These are phyloP conservation scores for Neoconidiobolus thromboides DNA, from an alignment of 371 early-diverging fungal species.

Conservation along the genomic window DNA sequence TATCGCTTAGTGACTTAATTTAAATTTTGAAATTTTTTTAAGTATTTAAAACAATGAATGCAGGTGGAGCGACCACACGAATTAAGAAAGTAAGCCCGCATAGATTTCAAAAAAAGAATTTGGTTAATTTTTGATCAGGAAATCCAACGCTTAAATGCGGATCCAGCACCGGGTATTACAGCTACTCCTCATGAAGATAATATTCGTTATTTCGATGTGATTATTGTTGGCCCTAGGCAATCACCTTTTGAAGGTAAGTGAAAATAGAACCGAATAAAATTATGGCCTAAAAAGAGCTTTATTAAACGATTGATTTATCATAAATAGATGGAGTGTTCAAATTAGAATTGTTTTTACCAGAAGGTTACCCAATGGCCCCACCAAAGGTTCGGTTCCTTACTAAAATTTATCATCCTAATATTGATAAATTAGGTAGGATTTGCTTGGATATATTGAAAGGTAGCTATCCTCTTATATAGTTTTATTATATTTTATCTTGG, in stretches of 20 bases:
- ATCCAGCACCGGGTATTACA: conserved; percentile 91
- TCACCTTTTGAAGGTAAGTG: conserved; percentile 92
- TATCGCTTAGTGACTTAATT: no score
- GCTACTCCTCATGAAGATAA: conserved; percentile 88
- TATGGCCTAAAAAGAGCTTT: background rate
- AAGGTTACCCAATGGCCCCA: conserved; percentile 97
- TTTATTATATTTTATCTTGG: background rate
- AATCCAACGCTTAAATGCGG: conserved; percentile 80
- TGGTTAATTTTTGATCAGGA: conserved; percentile 32
- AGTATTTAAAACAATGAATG: no score
- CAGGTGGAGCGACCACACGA: no score
- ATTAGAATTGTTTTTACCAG: conserved; percentile 89
- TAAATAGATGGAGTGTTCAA: conserved; percentile 80
- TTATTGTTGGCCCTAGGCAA: conserved; percentile 86
- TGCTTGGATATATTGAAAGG: conserved; percentile 98
- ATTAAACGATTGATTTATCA: background rate
- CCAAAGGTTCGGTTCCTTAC: conserved; percentile 97
- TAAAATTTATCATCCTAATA: conserved; percentile 98
- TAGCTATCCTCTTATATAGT: conserved; percentile 11
- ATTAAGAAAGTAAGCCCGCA: no score
- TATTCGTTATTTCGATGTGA: conserved; percentile 92
- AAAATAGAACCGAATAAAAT: background rate
- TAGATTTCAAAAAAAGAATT: no score
- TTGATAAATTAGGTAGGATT: conserved; percentile 96
- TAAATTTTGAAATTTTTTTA: no score